These are phyloP conservation scores for Citrus medica DNA, from an alignment of 345 rosid genomes.

Conservation along the genomic window DNA sequence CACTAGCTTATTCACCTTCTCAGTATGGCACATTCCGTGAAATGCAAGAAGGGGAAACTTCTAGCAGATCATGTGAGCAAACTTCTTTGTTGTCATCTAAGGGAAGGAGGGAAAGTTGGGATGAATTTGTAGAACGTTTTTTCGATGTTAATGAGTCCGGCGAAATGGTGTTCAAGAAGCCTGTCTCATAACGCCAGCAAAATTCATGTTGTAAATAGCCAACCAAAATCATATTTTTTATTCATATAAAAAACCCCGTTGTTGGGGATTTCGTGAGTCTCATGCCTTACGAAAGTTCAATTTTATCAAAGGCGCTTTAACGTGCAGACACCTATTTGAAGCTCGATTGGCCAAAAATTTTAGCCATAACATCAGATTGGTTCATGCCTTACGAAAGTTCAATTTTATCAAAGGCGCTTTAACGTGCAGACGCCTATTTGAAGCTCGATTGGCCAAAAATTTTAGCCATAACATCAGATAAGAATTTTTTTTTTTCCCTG, in stretches of 20 bases:
- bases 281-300: background rate
- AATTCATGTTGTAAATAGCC: background rate
- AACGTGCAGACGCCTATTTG: background rate
- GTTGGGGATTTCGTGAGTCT: background rate
- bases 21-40: slow-evolving; percentile 81
- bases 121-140: slow-evolving; percentile 44
- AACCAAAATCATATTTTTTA: slow-evolving; percentile 12
- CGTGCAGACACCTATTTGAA: background rate
- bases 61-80: slow-evolving; percentile 37
- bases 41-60: slow-evolving; percentile 50
- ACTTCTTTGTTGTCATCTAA: slow-evolving; percentile 31
- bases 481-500: too few relatives aligned
- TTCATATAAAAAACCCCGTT: background rate
- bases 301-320: background rate
- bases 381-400: background rate
- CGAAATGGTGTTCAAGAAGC: slow-evolving; percentile 40
- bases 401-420: background rate
- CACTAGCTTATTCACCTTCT: slow-evolving; percentile 49
- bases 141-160: slow-evolving; percentile 57
- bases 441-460: background rate
- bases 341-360: background rate
- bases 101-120: slow-evolving; percentile 50
- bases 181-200: slow-evolving; percentile 11
- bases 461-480: background rate
- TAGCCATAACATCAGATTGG: background rate